Evolutionary conservation across 1,284 basidiomycete species (phyloP).

Genomic region (Trichosporon asahii): DNA sequence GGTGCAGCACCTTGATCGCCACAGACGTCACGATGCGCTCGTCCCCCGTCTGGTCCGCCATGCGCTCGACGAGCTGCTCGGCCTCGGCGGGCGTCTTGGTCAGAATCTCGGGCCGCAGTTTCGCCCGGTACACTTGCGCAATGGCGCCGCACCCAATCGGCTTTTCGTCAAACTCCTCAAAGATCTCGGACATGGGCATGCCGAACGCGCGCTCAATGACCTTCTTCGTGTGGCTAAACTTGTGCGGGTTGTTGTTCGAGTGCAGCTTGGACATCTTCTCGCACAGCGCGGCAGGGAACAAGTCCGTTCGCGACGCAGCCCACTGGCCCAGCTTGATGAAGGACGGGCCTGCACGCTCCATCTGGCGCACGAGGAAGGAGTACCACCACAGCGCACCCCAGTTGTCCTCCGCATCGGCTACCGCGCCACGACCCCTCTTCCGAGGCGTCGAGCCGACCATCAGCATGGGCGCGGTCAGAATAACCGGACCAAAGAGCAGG

Average conservation of each 20-base stretch:
- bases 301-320: slow-evolving; percentile 91
- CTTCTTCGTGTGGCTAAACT: slow-evolving; percentile 72
- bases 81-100: slow-evolving; percentile 52
- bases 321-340: slow-evolving; percentile 99
- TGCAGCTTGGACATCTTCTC: slow-evolving; percentile 81
- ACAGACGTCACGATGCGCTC: slow-evolving; percentile 69
- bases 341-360: slow-evolving; percentile 93
- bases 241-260: slow-evolving; percentile 82
- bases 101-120: slow-evolving; percentile 74
- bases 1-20: slow-evolving; percentile 95
- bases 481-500: slow-evolving; percentile 80
- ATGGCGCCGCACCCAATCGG: slow-evolving; percentile 98
- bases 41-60: slow-evolving; percentile 21
- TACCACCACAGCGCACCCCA: slow-evolving; percentile 97
- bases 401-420: slow-evolving; percentile 60
- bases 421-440: slow-evolving; percentile 43
- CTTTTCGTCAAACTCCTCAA: slow-evolving; percentile 78
- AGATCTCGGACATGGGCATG: slow-evolving; percentile 78
- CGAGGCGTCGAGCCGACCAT: slow-evolving; percentile 63
- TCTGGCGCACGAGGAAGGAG: slow-evolving; percentile 75
- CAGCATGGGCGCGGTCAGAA: slow-evolving; percentile 79
- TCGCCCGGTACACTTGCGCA: slow-evolving; percentile 89
- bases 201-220: slow-evolving; percentile 84
- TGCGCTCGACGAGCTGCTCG: slow-evolving; percentile 47
- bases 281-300: slow-evolving; percentile 92